These are phyloP conservation scores for Argentina anserina DNA, from an alignment of 306 rosid species.

Conservation along the genomic window DNA sequence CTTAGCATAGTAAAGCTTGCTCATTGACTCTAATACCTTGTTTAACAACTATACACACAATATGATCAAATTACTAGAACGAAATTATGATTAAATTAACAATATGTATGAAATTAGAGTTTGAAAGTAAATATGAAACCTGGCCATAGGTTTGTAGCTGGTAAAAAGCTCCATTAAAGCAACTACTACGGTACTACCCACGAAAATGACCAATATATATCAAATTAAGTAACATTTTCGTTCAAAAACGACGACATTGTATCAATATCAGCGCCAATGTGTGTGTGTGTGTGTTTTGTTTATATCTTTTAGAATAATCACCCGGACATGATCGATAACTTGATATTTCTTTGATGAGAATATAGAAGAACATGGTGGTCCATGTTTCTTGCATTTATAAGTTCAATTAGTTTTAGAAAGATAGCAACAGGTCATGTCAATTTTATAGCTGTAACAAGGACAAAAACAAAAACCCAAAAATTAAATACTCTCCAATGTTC, in stretches of 20 bases:
- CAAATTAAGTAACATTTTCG: too few relatives aligned
- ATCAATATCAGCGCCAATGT: neutral
- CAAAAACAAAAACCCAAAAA: constrained; percentile 34
- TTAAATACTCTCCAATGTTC: constrained; percentile 34
- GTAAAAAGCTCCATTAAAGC: too few relatives aligned
- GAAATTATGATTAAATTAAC: too few relatives aligned
- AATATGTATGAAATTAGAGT: too few relatives aligned
- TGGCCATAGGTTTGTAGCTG: too few relatives aligned
- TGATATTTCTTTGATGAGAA: neutral
- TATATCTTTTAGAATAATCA: neutral
- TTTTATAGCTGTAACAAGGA: constrained; percentile 65
- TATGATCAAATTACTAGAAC: neutral
- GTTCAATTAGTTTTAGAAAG: constrained; percentile 24
- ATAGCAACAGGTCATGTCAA: constrained; percentile 47
- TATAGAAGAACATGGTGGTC: constrained; percentile 43
- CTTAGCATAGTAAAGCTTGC: neutral
- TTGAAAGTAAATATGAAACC: too few relatives aligned
- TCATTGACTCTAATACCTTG: neutral
- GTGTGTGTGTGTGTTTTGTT: neutral
- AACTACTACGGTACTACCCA: too few relatives aligned
- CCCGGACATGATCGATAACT: neutral
- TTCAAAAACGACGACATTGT: neutral
- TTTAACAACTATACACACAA: neutral
- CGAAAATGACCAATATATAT: too few relatives aligned
- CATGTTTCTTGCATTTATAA: constrained; percentile 22